phyloP scores from a whole-genome alignment of 2,329 filamentous ascomycete genomes.

The Nemania sp. region DNA sequence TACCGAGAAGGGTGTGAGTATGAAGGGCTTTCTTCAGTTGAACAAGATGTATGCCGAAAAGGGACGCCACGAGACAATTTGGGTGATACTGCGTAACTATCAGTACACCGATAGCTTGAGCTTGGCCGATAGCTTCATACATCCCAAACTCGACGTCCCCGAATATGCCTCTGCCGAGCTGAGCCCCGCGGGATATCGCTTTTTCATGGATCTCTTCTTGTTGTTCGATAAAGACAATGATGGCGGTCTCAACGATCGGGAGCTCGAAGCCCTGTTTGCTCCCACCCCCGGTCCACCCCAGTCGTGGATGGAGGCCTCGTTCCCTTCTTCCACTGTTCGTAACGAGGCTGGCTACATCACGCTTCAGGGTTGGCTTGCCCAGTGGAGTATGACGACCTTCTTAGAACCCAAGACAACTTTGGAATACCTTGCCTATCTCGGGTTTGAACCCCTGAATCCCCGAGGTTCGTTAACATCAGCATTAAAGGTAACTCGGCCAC shows the following conservation, averaged over 20 bases:
- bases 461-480: constrained; percentile 80
- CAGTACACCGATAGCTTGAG: constrained; percentile 96
- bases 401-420: constrained; percentile 93
- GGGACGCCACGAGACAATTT: constrained; percentile 95
- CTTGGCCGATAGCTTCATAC: constrained; percentile 86
- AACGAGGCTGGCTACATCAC: constrained; percentile 97
- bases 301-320: constrained; percentile 86
- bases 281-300: constrained; percentile 87
- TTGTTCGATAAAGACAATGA: constrained; percentile 98
- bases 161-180: constrained; percentile 91
- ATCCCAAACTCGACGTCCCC: constrained; percentile 92
- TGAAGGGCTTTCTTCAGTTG: constrained; percentile 81
- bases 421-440: constrained; percentile 93
- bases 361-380: constrained; percentile 94
- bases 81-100: constrained; percentile 93
- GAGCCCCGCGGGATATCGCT: constrained; percentile 91
- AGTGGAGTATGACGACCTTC: constrained; percentile 99
- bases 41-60: constrained; percentile 98
- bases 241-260: constrained; percentile 84
- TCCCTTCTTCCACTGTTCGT: constrained; percentile 90
- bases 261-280: constrained; percentile 85
- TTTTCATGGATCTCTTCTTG: constrained; percentile 95
- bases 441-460: constrained; percentile 82
- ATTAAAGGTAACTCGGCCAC: constrained; percentile 88
- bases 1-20: constrained; percentile 74